A percentile compares a stretch with the other conserved stretches of the same genome.
phyloP scores from a whole-genome alignment of 2,329 filamentous ascomycete genomes.

The Fusarium sp. region DNA sequence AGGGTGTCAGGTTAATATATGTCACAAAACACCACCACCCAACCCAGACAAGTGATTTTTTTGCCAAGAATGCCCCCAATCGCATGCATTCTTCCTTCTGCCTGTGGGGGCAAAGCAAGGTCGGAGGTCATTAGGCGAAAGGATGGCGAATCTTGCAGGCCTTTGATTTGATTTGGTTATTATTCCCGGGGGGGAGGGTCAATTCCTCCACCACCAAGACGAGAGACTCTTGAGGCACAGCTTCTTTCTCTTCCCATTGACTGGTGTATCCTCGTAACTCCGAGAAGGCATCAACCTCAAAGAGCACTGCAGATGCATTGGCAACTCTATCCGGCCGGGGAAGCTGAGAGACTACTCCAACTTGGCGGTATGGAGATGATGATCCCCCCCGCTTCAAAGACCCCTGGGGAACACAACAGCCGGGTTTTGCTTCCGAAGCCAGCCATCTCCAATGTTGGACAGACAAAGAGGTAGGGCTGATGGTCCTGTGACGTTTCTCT shows the following conservation, averaged over 20 bases:
- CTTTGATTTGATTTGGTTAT: constrained; percentile 5
- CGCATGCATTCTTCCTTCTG: not conserved
- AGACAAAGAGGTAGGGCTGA: not conserved
- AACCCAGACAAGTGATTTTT: not conserved
- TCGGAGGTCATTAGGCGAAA: not conserved
- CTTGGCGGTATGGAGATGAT: not conserved
- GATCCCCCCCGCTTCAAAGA: not conserved
- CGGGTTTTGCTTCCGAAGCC: constrained; percentile 12
- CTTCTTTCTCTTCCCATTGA: not conserved
- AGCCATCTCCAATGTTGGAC: not conserved
- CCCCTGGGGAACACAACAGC: constrained; percentile 1
- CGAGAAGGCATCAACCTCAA: not conserved
- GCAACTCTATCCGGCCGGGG: not conserved
- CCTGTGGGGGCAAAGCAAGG: constrained; percentile 29
- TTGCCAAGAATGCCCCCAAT: constrained; percentile 33
- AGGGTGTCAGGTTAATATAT: constrained; percentile 32
- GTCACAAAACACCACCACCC: not conserved
- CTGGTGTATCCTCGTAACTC: not conserved
- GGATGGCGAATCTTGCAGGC: constrained; percentile 22
- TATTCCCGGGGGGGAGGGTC: not conserved
- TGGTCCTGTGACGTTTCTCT: not conserved
- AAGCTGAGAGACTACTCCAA: not conserved
- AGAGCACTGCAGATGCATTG: not conserved
- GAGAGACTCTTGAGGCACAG: not conserved
- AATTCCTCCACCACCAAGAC: not conserved